Percentiles rank a stretch among this genome's conserved stretches.
These are phyloP conservation scores for Diaporthe aspalathi DNA, from an alignment of 2,329 filamentous ascomycete genomes.

Conservation along the genomic window DNA sequence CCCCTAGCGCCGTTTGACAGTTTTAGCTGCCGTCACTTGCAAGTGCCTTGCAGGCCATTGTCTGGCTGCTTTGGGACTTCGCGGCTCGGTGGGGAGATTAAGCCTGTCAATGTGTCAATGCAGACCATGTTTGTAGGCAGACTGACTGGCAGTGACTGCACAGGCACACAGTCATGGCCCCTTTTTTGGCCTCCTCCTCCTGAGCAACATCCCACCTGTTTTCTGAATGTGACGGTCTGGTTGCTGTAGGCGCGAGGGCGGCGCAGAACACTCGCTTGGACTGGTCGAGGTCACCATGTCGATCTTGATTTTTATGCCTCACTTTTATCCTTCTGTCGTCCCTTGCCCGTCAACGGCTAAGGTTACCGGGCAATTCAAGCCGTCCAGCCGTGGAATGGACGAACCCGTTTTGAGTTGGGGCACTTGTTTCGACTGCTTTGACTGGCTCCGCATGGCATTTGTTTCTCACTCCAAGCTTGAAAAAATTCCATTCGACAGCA, in stretches of 20 bases:
- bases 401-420: conserved; percentile 25
- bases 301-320: conserved; percentile 9
- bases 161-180: neutral
- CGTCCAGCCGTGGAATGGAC: conserved; percentile 10
- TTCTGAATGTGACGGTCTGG: neutral
- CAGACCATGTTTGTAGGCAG: neutral
- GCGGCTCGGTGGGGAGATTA: conserved; percentile 18
- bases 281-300: neutral
- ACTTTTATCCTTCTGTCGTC: neutral
- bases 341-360: neutral
- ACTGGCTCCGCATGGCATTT: conserved; percentile 11
- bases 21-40: conserved; percentile 27
- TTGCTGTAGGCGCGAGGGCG: neutral
- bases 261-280: too few relatives aligned
- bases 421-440: conserved; percentile 19
- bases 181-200: too few relatives aligned
- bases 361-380: conserved; percentile 13
- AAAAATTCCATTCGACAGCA: conserved; percentile 17
- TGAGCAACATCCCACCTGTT: neutral
- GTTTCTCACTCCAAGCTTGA: conserved; percentile 12
- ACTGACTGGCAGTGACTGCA: too few relatives aligned
- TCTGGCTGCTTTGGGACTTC: conserved; percentile 4
- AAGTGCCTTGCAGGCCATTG: conserved; percentile 11
- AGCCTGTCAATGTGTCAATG: conserved; percentile 25
- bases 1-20: conserved; percentile 29